Evolutionary conservation across 257 asterid genomes (phyloP), one percentile per base, ranked within the genome.

Genomic region (Handroanthus guayacan): DNA sequence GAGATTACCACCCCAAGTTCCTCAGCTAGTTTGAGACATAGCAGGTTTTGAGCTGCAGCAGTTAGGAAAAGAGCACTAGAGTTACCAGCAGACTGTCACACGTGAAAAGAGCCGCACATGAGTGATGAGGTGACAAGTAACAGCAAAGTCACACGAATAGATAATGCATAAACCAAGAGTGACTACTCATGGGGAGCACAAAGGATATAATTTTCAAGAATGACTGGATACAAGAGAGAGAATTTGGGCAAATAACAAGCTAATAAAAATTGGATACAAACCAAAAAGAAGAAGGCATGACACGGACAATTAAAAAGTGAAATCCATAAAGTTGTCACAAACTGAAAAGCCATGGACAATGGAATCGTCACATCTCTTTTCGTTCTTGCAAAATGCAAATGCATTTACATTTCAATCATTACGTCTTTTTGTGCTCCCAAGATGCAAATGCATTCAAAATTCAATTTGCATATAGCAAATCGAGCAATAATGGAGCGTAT

Each of bases 1-100:
- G 92, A 75, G 17, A 89, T 78, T 6, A 88, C 86, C 16, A 91
- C 92, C 71, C 97, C 97, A 68, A 91, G 86, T 82, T 85, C 96
- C 83, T 91, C 92, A 11, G 96, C 97, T 75, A 91, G 86, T 79
- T 91, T 91, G 20, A 91, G 94, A 77, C 97, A 89, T 25, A 91
- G 90, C 67, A 91, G 85, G 82, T 91, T 91, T 83, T 91, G 97
- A 80, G 97, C 97, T 79, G 97, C 97, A 68, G 97, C 97, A 82
- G 97, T 91, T 75, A 89, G 92, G 94, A 89, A 91, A 83, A 91
- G 97, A 75, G 96, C 97, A 85, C 96, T 91, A 83, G 97, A 91
- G 96, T 91, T 88, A 84, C 96, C 92, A 65, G 96, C 84, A 79
- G 88, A 87, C 97, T 92, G 97, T 72, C 78, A 82, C 54, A 79